Evolutionary conservation across 2,329 filamentous ascomycete species (phyloP).

Genomic region (Colletotrichum scovillei): DNA sequence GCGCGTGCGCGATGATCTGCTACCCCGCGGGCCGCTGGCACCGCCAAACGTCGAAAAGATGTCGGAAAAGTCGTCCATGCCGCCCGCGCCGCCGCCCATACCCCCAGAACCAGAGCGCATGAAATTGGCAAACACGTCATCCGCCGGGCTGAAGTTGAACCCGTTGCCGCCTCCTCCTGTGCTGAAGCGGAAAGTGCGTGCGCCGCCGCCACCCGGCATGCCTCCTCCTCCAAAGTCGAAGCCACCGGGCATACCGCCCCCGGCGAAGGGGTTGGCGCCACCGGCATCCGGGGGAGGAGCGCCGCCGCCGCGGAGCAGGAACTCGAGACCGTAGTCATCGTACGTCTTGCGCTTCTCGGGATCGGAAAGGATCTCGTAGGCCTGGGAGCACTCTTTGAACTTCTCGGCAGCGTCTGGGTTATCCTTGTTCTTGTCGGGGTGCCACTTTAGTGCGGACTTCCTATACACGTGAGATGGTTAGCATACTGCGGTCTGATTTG

Average conservation of each 20-base stretch:
- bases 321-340: slow-evolving; percentile 94
- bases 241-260: slow-evolving; percentile 64
- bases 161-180: slow-evolving; percentile 66
- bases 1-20: slow-evolving; percentile 56
- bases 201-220: slow-evolving; percentile 51
- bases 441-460: slow-evolving; percentile 90
- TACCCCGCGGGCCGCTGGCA: slow-evolving; percentile 47
- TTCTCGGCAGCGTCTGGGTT: slow-evolving; percentile 87
- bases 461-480: slow-evolving; percentile 58
- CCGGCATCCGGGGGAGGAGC: slow-evolving; percentile 71
- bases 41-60: slow-evolving; percentile 65
- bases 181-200: slow-evolving; percentile 74
- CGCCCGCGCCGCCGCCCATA: slow-evolving; percentile 53
- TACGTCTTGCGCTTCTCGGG: slow-evolving; percentile 97
- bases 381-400: slow-evolving; percentile 98
- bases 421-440: slow-evolving; percentile 98
- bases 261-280: slow-evolving; percentile 71
- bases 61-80: slow-evolving; percentile 61
- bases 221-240: slow-evolving; percentile 64
- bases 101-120: slow-evolving; percentile 68
- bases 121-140: slow-evolving; percentile 89
- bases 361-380: slow-evolving; percentile 97
- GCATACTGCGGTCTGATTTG: slow-evolving; percentile 35
- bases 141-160: slow-evolving; percentile 87
- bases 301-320: slow-evolving; percentile 83